These are phyloP conservation scores for Backusella westeae DNA, from an alignment of 192 early-diverging fungal genomes.

Conservation along the genomic window DNA sequence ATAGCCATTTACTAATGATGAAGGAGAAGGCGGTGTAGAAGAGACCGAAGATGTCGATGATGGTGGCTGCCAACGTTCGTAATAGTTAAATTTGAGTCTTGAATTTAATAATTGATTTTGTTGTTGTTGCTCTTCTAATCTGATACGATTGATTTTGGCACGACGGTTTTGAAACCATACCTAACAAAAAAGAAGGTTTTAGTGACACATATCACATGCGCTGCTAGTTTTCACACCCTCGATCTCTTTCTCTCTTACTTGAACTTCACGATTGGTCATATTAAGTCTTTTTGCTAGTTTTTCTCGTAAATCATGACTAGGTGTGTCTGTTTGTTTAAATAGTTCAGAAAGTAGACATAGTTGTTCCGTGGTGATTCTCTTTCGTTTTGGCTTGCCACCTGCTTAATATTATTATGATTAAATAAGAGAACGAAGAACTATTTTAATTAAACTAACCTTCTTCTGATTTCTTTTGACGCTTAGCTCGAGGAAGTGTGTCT, in stretches of 20 bases:
- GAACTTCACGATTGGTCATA: constrained; percentile 82
- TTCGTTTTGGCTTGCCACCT: constrained; percentile 64
- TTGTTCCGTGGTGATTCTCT: constrained; percentile 74
- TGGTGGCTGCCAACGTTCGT: neutral
- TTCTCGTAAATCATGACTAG: constrained; percentile 73
- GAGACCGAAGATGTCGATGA: constrained; percentile 2
- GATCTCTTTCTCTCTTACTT: constrained; percentile 40
- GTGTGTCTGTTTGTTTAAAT: constrained; percentile 75
- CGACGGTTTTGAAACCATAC: constrained; percentile 88
- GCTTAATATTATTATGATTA: neutral
- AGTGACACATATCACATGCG: constrained; percentile 24
- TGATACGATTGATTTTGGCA: constrained; percentile 70
- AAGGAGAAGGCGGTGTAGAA: neutral
- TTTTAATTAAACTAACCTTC: neutral
- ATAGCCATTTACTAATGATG: constrained; percentile 6
- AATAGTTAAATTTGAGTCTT: constrained; percentile 14
- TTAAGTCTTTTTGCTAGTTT: constrained; percentile 66
- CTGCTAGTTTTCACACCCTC: neutral
- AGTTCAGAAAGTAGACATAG: constrained; percentile 63
- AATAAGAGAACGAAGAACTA: neutral
- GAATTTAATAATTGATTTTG: neutral
- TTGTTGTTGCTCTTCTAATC: constrained; percentile 18
- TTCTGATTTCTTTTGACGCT: constrained; percentile 18
- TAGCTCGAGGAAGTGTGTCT: neutral
- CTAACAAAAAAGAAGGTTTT: constrained; percentile 25